A percentile compares a stretch with the other conserved stretches of the same genome.
Evolutionary conservation across 106 monocot species (phyloP).

Genomic region (Vanilla planifolia): DNA sequence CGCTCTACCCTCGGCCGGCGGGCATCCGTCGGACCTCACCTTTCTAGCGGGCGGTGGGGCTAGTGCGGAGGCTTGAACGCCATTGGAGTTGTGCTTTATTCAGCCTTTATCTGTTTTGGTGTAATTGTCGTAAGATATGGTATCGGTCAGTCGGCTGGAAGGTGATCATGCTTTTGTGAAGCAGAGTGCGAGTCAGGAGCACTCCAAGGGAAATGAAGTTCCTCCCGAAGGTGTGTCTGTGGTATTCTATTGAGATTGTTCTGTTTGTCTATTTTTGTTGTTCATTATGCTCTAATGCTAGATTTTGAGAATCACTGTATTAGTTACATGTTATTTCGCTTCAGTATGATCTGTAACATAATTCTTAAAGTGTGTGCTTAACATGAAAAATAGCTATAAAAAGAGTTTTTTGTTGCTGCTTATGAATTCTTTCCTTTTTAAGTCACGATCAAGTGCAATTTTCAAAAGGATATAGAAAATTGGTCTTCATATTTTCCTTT

Average conservation of each 20-base stretch:
- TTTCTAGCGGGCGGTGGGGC: constrained; percentile 84
- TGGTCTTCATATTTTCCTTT: too few species aligned
- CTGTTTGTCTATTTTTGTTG: not conserved
- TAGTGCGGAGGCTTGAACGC: constrained; percentile 27
- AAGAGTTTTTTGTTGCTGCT: too few species aligned
- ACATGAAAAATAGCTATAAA: too few species aligned
- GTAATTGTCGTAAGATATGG: constrained; percentile 32
- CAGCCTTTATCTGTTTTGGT: not conserved
- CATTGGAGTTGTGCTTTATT: constrained; percentile 2
- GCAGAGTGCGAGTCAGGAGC: constrained; percentile 25
- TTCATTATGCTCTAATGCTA: not conserved
- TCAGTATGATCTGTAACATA: not conserved
- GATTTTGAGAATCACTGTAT: not conserved
- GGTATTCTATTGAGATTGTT: not conserved
- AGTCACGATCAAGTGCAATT: too few species aligned
- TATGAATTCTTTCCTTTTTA: too few species aligned
- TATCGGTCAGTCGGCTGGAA: constrained; percentile 35
- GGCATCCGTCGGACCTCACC: constrained; percentile 86
- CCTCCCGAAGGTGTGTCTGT: constrained; percentile 34
- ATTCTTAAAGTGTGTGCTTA: too few species aligned
- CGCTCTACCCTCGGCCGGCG: constrained; percentile 87
- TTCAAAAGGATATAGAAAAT: too few species aligned
- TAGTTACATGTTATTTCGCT: not conserved
- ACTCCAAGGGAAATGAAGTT: constrained; percentile 13
- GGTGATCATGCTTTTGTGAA: constrained; percentile 28